Conservation (phyloP, 192 early-diverging fungal genomes). For the Coemansia sp. region DNA sequence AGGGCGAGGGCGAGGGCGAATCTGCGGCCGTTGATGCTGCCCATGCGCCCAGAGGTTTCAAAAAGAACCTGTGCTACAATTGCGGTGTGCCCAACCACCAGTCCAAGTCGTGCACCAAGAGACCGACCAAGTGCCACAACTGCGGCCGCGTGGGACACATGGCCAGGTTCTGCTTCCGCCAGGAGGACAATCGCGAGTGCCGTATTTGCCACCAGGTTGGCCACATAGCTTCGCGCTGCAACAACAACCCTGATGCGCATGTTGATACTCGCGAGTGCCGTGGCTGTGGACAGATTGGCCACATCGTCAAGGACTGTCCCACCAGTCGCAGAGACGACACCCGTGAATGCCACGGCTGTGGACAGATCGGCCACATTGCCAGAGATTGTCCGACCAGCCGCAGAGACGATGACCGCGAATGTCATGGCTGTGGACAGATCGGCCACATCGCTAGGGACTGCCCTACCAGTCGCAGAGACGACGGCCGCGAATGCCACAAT, state of each 20-base stretch:
- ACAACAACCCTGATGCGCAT: neutral
- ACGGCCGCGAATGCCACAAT: conserved; percentile 29
- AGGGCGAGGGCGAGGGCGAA: neutral
- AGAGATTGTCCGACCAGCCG: conserved; percentile 25
- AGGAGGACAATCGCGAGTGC: conserved; percentile 18
- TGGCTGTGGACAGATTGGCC: conserved; percentile 52
- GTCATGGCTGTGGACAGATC: conserved; percentile 51
- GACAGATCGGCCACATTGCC: conserved; percentile 37
- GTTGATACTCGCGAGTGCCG: conserved; percentile 29
- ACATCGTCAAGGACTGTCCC: conserved; percentile 46
- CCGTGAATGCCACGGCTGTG: conserved; percentile 38
- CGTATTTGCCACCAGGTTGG: conserved; percentile 37
- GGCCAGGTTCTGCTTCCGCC: conserved; percentile 38
- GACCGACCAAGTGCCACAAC: conserved; percentile 52
- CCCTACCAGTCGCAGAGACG: conserved; percentile 11
- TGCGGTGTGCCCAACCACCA: conserved; percentile 42
- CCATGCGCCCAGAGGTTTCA: neutral
- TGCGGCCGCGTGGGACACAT: conserved; percentile 50
- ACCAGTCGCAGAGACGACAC: conserved; percentile 5
- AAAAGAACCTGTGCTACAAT: conserved; percentile 12
- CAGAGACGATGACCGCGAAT: conserved; percentile 29
- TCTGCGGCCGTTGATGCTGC: neutral
- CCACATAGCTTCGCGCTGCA: conserved; percentile 38
- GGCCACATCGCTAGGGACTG: conserved; percentile 52
- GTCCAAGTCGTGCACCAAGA: conserved; percentile 45